These are phyloP conservation scores for Euphorbia celastroides DNA, from an alignment of 441 rosid species.

Conservation along the genomic window DNA sequence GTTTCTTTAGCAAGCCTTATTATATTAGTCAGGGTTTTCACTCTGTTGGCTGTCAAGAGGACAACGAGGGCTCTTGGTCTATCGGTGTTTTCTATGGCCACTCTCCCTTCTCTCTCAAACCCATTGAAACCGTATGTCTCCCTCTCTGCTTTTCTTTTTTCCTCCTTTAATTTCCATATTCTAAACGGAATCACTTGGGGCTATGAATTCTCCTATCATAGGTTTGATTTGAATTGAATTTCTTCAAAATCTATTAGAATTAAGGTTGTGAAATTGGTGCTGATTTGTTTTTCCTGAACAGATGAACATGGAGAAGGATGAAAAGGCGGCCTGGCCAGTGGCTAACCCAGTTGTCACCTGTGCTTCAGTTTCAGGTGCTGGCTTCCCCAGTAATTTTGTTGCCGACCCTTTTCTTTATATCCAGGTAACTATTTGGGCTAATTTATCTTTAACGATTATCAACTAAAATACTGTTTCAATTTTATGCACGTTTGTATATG, in stretches of 20 bases:
- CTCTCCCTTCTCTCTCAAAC: slow-evolving; percentile 81
- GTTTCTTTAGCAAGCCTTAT: slow-evolving; percentile 36
- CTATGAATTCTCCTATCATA: too few species aligned
- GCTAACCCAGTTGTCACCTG: slow-evolving; percentile 91
- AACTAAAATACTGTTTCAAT: background rate
- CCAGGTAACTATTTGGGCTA: slow-evolving; percentile 40
- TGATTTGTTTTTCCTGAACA: slow-evolving; percentile 31
- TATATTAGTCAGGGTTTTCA: slow-evolving; percentile 22
- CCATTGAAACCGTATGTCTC: slow-evolving; percentile 75
- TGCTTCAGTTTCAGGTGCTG: slow-evolving; percentile 69
- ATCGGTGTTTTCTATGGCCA: slow-evolving; percentile 84
- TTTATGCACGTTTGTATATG: background rate
- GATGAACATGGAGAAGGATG: slow-evolving; percentile 67
- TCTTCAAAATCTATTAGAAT: too few species aligned
- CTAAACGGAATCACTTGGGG: too few species aligned
- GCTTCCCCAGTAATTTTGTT: slow-evolving; percentile 81
- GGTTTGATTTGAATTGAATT: too few species aligned
- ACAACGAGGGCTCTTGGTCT: slow-evolving; percentile 94
- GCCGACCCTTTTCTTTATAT: slow-evolving; percentile 89
- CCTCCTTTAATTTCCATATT: background rate
- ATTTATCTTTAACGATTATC: too few species aligned
- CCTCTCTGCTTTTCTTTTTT: background rate
- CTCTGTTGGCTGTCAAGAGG: slow-evolving; percentile 72
- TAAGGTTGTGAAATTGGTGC: background rate
- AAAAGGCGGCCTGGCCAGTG: slow-evolving; percentile 85